Conservation (phyloP, 2,329 filamentous ascomycete genomes). For the Verticillium klebahnii region DNA sequence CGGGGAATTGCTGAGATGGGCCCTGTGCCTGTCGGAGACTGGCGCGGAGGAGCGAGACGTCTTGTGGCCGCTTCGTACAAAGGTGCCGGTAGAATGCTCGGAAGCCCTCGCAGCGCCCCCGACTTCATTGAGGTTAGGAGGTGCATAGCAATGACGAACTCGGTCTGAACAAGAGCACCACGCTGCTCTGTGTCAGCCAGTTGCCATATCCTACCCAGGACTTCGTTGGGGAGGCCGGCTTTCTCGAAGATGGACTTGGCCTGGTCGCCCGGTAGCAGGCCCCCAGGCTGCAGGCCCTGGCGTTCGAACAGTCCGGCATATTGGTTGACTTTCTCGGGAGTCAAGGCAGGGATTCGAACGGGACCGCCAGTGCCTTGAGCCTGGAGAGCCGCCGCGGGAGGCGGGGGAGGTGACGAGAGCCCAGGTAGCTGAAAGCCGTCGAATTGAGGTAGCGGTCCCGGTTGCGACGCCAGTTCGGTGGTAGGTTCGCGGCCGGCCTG, state of each 20-base stretch:
- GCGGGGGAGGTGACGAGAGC: slow-evolving; percentile 33
- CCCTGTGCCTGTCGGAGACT: slow-evolving; percentile 46
- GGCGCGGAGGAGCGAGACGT: slow-evolving; percentile 43
- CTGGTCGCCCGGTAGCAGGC: slow-evolving; percentile 72
- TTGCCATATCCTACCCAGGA: slow-evolving; percentile 93
- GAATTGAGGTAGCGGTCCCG: slow-evolving; percentile 87
- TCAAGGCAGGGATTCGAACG: slow-evolving; percentile 83
- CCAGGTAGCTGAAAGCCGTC: slow-evolving; percentile 58
- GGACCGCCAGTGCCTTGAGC: slow-evolving; percentile 59
- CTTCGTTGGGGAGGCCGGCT: slow-evolving; percentile 82
- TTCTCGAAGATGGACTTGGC: slow-evolving; percentile 95
- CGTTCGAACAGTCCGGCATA: slow-evolving; percentile 89
- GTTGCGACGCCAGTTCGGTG: slow-evolving; percentile 75
- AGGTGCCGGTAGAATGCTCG: slow-evolving; percentile 73
- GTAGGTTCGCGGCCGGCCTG: slow-evolving; percentile 82
- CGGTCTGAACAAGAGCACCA: slow-evolving; percentile 77
- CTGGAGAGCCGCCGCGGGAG: slow-evolving; percentile 45
- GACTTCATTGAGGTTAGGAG: slow-evolving; percentile 88
- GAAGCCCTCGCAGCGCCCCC: slow-evolving; percentile 72
- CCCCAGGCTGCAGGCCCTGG: slow-evolving; percentile 70
- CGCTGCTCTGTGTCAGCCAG: slow-evolving; percentile 91
- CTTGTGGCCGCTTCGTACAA: slow-evolving; percentile 88
- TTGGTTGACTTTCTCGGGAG: slow-evolving; percentile 82
- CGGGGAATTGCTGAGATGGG: slow-evolving; percentile 69
- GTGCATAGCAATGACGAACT: slow-evolving; percentile 99